These are phyloP conservation scores for Buddleja alternifolia DNA, from an alignment of 257 asterid genomes.

Conservation along the genomic window DNA sequence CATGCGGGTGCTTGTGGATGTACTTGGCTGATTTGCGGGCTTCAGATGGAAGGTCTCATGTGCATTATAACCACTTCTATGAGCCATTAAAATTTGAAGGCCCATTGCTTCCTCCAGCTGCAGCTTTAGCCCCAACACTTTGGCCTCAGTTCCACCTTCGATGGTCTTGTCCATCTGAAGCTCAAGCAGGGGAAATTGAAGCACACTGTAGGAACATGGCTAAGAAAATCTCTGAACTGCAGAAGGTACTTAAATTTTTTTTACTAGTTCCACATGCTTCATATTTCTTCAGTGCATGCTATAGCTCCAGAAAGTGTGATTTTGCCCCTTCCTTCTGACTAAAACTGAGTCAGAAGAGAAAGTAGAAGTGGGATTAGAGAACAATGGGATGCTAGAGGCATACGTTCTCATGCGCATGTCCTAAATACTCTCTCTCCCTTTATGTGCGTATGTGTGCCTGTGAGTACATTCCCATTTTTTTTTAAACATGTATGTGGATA, in stretches of 20 bases:
- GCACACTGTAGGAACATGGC: constrained; percentile 78
- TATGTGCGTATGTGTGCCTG: constrained; percentile 5
- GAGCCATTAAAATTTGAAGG: constrained; percentile 73
- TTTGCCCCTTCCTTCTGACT: no score
- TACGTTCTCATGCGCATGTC: background rate
- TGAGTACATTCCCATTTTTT: background rate
- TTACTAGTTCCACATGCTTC: constrained; percentile 1
- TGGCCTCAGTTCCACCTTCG: constrained; percentile 99
- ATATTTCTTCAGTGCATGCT: background rate
- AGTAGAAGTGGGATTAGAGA: no score
- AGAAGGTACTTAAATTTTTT: constrained; percentile 52
- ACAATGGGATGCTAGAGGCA: background rate
- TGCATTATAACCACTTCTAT: constrained; percentile 80
- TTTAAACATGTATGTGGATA: background rate
- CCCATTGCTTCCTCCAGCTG: constrained; percentile 91
- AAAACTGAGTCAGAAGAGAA: no score
- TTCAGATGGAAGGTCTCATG: constrained; percentile 72
- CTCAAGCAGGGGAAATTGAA: constrained; percentile 92
- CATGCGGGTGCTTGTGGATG: constrained; percentile 88
- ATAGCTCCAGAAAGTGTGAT: no score
- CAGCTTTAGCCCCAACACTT: constrained; percentile 95
- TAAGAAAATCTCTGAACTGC: constrained; percentile 62
- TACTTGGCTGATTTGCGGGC: constrained; percentile 80
- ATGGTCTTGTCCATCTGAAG: constrained; percentile 92
- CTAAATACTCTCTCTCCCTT: background rate